These are phyloP conservation scores for Boletus insuetus DNA, from an alignment of 768 basidiomycete species.

Conservation along the genomic window DNA sequence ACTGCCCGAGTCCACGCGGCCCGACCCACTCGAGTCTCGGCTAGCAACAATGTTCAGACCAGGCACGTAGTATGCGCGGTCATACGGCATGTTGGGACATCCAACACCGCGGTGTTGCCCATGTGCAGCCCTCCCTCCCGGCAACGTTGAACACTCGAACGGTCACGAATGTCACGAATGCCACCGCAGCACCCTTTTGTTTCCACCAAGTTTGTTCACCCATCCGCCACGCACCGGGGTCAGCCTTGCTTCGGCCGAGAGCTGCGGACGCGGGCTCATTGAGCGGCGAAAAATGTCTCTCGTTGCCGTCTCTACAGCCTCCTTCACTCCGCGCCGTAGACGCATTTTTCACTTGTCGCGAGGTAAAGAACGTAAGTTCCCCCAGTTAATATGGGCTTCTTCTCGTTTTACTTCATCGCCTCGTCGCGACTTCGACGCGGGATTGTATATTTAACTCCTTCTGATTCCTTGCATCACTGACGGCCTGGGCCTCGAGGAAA, in stretches of 20 bases:
- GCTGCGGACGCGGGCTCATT: constrained; percentile 20
- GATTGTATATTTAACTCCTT: not conserved
- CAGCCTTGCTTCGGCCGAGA: constrained; percentile 13
- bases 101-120: too few species aligned
- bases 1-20: too few species aligned
- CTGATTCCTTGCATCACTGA: not conserved
- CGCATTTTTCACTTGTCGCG: constrained; percentile 13
- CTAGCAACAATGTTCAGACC: too few species aligned
- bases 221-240: not conserved
- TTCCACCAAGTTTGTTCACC: not conserved
- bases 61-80: too few species aligned
- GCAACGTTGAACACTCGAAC: too few species aligned
- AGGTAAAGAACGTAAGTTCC: constrained; percentile 26
- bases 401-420: constrained; percentile 13
- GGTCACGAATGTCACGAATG: too few species aligned
- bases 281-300: constrained; percentile 20
- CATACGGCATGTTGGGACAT: too few species aligned
- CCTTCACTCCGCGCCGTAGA: constrained; percentile 18
- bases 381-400: constrained; percentile 1
- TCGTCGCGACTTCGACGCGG: constrained; percentile 1
- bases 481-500: not conserved
- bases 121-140: too few species aligned
- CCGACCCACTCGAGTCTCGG: too few species aligned
- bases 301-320: constrained; percentile 15
- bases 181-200: not conserved